Conservation (phyloP, 1,139 yeast species). For the Magnusiomyces ingens region DNA sequence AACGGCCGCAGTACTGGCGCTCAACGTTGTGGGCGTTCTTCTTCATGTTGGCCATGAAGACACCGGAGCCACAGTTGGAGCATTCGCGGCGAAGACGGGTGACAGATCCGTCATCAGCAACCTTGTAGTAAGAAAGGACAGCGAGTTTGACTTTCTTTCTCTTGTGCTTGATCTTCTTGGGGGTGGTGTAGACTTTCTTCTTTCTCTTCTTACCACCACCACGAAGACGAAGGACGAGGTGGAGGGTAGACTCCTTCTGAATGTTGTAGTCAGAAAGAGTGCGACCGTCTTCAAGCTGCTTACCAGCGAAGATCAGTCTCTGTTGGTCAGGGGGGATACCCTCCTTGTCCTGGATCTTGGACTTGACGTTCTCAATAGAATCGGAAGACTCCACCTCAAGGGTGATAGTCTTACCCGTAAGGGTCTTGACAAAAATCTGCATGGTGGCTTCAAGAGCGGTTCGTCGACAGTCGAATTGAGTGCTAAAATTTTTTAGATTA, state of each 20-base stretch:
- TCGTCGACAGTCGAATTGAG: conserved; percentile 30
- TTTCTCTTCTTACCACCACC: conserved; percentile 99
- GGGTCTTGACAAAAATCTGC: conserved; percentile 99
- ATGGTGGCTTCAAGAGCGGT: conserved; percentile 35
- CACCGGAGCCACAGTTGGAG: conserved; percentile 98
- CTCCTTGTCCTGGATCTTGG: conserved; percentile 98
- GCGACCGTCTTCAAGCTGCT: conserved; percentile 99
- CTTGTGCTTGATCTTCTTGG: conserved; percentile 99
- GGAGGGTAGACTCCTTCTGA: conserved; percentile 98
- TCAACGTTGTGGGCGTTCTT: conserved; percentile 92
- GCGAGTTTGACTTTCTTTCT: conserved; percentile 99
- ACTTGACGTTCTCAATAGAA: conserved; percentile 98
- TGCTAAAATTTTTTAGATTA: conserved; percentile 7
- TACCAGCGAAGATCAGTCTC: conserved; percentile 99
- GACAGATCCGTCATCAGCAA: conserved; percentile 96
- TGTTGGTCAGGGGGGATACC: conserved; percentile 99
- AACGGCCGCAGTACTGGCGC: conserved; percentile 99
- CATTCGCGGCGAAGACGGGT: conserved; percentile 99
- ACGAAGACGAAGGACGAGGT: conserved; percentile 96
- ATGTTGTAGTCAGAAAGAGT: conserved; percentile 99
- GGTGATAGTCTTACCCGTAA: conserved; percentile 99
- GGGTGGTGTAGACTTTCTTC: conserved; percentile 99
- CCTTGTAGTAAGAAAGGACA: conserved; percentile 99
- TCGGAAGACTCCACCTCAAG: conserved; percentile 98
- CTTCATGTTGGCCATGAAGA: conserved; percentile 99